phyloP scores from a whole-genome alignment of 2,329 filamentous ascomycete species.

The Ophiostoma populinum region DNA sequence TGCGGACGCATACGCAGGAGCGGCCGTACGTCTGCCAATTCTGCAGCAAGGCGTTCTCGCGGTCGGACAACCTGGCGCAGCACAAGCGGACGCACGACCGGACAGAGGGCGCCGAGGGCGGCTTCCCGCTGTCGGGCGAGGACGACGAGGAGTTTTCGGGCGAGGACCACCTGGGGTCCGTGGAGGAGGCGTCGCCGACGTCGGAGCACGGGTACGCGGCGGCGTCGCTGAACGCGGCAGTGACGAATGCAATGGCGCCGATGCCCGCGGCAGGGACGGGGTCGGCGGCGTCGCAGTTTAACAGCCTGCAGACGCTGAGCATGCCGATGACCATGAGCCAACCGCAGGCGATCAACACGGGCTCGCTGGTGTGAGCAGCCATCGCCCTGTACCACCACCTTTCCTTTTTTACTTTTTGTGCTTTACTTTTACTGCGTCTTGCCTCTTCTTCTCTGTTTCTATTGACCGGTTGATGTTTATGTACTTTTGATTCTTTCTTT shows the following conservation, averaged over 20 bases:
- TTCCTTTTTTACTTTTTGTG: constrained; percentile 5
- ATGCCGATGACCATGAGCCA: constrained; percentile 49
- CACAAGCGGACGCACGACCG: constrained; percentile 66
- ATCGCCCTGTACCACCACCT: constrained; percentile 4
- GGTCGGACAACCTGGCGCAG: constrained; percentile 98
- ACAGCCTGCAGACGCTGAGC: constrained; percentile 42
- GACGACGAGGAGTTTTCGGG: constrained; percentile 71
- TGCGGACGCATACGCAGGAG: constrained; percentile 98
- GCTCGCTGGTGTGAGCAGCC: constrained; percentile 22
- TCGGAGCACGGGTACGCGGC: constrained; percentile 48
- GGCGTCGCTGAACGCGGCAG: constrained; percentile 30
- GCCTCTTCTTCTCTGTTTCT: too few relatives aligned
- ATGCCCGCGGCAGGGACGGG: constrained; percentile 13
- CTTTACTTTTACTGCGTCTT: too few relatives aligned
- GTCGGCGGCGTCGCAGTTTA: constrained; percentile 25
- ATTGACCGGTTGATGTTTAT: constrained; percentile 4
- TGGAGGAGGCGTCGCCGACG: constrained; percentile 62
- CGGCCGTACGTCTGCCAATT: constrained; percentile 94
- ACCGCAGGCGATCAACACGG: constrained; percentile 23
- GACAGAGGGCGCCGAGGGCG: constrained; percentile 39
- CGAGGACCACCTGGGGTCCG: constrained; percentile 65
- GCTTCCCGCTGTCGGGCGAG: constrained; percentile 55
- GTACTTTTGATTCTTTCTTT: constrained; percentile 10
- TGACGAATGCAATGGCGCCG: constrained; percentile 16
- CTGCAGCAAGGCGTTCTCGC: constrained; percentile 96